Evolutionary conservation across 257 asterid genomes (phyloP).

Genomic region (Verbascum thapsus): DNA sequence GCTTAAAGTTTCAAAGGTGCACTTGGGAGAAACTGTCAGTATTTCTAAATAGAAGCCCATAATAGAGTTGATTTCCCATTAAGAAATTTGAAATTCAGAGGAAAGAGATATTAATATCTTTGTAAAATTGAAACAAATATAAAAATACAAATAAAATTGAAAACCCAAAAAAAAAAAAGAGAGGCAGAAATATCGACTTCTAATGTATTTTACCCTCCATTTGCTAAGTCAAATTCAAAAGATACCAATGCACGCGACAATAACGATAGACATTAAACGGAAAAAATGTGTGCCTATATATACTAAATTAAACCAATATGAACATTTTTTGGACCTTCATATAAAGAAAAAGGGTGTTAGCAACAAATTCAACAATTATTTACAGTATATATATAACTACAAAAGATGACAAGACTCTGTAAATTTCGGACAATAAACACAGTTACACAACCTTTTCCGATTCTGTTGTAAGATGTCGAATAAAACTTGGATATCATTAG

Average conservation of each 20-base stretch:
- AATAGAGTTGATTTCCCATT: too few relatives aligned
- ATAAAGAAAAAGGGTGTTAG: constrained; percentile 11
- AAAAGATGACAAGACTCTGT: constrained; percentile 19
- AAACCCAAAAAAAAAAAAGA: neutral
- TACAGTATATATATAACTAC: constrained; percentile 36
- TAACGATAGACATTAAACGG: neutral
- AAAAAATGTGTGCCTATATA: constrained; percentile 6
- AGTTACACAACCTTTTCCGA: constrained; percentile 8
- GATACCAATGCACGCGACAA: neutral
- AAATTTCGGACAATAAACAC: constrained; percentile 8
- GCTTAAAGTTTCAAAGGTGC: too few relatives aligned
- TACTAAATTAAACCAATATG: constrained; percentile 26
- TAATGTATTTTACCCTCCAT: neutral
- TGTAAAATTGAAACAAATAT: too few relatives aligned
- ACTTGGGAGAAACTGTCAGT: too few relatives aligned
- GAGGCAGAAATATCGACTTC: neutral
- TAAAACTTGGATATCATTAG: constrained; percentile 4
- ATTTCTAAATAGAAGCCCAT: too few relatives aligned
- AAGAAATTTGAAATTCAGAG: too few relatives aligned
- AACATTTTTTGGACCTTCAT: too few relatives aligned
- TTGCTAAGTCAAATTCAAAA: neutral
- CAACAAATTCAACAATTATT: constrained; percentile 27
- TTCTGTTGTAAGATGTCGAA: neutral
- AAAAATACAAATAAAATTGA: too few relatives aligned
- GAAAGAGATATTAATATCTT: too few relatives aligned